phyloP scores from a whole-genome alignment of 495 filamentous ascomycete species.

The Polyplosphaeria fusca region DNA sequence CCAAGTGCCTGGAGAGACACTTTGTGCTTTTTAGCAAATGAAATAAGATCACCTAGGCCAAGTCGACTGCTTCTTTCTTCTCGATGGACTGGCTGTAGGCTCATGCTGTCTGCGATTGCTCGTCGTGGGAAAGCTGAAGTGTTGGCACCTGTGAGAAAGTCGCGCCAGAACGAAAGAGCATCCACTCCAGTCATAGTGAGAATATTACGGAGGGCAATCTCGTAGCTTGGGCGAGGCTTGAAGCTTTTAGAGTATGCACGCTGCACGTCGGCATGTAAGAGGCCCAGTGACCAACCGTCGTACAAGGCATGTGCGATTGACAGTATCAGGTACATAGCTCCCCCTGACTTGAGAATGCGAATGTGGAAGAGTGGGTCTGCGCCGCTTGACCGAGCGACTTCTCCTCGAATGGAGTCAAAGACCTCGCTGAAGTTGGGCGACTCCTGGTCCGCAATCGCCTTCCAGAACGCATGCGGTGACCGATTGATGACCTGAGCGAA shows the following conservation, averaged over 20 bases:
- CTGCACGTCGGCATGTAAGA: conserved; percentile 64
- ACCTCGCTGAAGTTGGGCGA: conserved; percentile 23
- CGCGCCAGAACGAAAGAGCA: conserved; percentile 58
- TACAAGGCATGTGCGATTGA: conserved; percentile 78
- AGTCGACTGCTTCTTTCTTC: conserved; percentile 48
- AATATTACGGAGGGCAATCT: conserved; percentile 47
- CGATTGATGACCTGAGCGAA: conserved; percentile 65
- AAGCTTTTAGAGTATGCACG: conserved; percentile 52
- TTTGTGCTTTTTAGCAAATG: conserved; percentile 55
- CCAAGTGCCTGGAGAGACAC: conserved; percentile 64
- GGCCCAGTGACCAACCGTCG: conserved; percentile 68
- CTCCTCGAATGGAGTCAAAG: conserved; percentile 27
- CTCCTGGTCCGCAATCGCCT: background rate
- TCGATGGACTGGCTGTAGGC: conserved; percentile 40
- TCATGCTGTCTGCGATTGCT: background rate
- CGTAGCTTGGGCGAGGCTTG: conserved; percentile 45
- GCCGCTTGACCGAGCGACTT: conserved; percentile 2
- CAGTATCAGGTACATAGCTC: conserved; percentile 53
- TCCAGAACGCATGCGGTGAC: conserved; percentile 27
- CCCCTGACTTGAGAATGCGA: conserved; percentile 32
- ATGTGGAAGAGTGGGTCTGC: conserved; percentile 31
- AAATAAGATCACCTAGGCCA: conserved; percentile 37
- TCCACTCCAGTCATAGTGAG: conserved; percentile 43
- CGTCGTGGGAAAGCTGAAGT: conserved; percentile 37
- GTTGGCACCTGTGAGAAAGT: conserved; percentile 51